A percentile compares a stretch with the other conserved stretches of the same genome.
Conservation (phyloP, 768 basidiomycete genomes). For the Dacryopinax primogenitus region DNA sequence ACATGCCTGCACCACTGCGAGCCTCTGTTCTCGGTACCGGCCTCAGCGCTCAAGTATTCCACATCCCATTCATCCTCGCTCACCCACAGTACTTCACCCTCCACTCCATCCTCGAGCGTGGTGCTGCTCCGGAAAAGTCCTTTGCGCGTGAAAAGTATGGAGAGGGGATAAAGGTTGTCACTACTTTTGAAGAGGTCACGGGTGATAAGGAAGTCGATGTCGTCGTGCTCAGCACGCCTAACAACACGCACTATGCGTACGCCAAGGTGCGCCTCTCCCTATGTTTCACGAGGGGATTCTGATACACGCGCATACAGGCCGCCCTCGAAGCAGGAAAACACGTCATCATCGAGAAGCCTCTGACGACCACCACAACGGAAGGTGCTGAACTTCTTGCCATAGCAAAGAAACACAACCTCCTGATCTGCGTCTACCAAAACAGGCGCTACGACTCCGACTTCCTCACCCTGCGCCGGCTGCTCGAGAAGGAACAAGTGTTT, state of each 20-base stretch:
- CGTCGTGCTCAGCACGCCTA: constrained; percentile 58
- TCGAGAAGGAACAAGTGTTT: constrained; percentile 38
- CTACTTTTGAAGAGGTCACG: constrained; percentile 47
- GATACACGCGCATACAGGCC: constrained; percentile 21
- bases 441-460: constrained; percentile 71
- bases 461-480: constrained; percentile 47
- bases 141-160: constrained; percentile 57
- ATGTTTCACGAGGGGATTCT: background rate
- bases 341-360: constrained; percentile 71
- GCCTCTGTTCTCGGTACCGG: constrained; percentile 68
- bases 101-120: constrained; percentile 62
- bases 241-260: constrained; percentile 55
- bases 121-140: constrained; percentile 46
- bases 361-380: constrained; percentile 47
- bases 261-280: constrained; percentile 33
- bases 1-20: constrained; percentile 35
- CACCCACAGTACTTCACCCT: constrained; percentile 57
- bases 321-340: constrained; percentile 59
- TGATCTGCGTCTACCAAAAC: constrained; percentile 48
- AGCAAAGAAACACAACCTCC: constrained; percentile 40
- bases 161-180: constrained; percentile 41
- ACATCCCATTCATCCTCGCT: constrained; percentile 64
- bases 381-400: constrained; percentile 48
- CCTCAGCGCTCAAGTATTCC: constrained; percentile 64
- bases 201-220: constrained; percentile 51